A percentile compares a stretch with the other conserved stretches of the same genome.
Evolutionary conservation across 805 yeast species (phyloP).

Genomic region (Cyberlindnera suaveolens): DNA sequence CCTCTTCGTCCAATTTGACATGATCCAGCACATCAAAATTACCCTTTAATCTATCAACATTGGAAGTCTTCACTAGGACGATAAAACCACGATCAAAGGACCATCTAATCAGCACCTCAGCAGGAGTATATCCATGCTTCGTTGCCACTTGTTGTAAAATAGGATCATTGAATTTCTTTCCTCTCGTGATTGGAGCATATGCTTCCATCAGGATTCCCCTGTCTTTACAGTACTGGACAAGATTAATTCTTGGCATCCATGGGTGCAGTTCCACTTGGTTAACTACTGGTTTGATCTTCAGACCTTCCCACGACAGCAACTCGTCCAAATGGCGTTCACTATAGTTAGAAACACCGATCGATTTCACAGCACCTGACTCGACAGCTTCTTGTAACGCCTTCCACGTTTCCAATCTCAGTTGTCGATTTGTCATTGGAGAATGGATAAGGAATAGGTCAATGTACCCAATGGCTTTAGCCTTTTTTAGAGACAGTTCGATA

Average conservation of each 20-base stretch:
- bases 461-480: constrained; percentile 50
- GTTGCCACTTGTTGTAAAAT: constrained; percentile 43
- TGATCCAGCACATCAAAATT: constrained; percentile 51
- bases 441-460: constrained; percentile 70
- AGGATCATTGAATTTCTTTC: constrained; percentile 50
- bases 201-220: constrained; percentile 60
- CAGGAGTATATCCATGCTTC: constrained; percentile 41
- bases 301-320: constrained; percentile 48
- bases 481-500: constrained; percentile 38
- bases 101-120: constrained; percentile 70
- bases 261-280: constrained; percentile 70
- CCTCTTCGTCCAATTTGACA: constrained; percentile 36
- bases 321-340: constrained; percentile 56
- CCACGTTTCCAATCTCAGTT: constrained; percentile 55
- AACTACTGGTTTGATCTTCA: constrained; percentile 47
- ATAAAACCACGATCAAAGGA: constrained; percentile 64
- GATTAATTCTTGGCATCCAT: constrained; percentile 56
- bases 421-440: constrained; percentile 47
- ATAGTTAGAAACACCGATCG: constrained; percentile 77
- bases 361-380: constrained; percentile 47
- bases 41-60: constrained; percentile 40
- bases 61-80: constrained; percentile 63
- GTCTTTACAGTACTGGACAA: constrained; percentile 43
- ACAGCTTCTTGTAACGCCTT: constrained; percentile 71
- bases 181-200: constrained; percentile 69